Evolutionary conservation across 2,329 filamentous ascomycete genomes (phyloP).

Genomic region (Byssothecium circinans): DNA sequence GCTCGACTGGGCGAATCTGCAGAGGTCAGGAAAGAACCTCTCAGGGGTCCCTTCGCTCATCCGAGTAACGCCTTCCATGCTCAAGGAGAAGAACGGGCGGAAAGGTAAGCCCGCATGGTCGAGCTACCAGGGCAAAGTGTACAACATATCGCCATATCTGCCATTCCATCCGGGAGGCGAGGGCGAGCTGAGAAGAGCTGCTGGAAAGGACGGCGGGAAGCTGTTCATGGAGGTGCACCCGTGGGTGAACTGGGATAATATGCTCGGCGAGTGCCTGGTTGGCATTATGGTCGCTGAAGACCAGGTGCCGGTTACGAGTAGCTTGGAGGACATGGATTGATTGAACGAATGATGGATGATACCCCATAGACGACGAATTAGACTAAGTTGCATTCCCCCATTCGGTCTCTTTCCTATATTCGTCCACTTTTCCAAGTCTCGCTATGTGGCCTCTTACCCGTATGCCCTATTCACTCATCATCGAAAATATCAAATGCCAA

Average conservation of each 20-base stretch:
- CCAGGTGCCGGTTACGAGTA: constrained; percentile 39
- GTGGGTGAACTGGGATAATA: constrained; percentile 71
- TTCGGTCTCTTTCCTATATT: not conserved
- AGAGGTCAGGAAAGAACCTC: constrained; percentile 64
- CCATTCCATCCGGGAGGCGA: constrained; percentile 89
- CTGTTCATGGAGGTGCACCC: constrained; percentile 67
- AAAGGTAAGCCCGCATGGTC: constrained; percentile 90
- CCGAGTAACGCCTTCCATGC: constrained; percentile 78
- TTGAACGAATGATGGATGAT: constrained; percentile 10
- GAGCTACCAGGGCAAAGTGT: constrained; percentile 84
- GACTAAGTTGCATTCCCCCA: not conserved
- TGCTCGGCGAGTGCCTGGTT: constrained; percentile 62
- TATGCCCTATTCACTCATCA: no score
- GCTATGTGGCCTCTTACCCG: no score
- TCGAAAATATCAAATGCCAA: no score
- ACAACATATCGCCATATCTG: constrained; percentile 88
- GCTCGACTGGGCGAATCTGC: constrained; percentile 90
- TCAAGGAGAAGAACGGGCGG: constrained; percentile 77
- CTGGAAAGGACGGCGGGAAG: constrained; percentile 68
- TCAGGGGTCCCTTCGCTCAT: constrained; percentile 57
- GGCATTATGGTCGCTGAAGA: constrained; percentile 63
- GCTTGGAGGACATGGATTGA: constrained; percentile 64
- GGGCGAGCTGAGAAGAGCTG: constrained; percentile 76
- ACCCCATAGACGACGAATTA: constrained; percentile 18
- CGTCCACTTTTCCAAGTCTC: no score